phyloP scores from a whole-genome alignment of 2,329 filamentous ascomycete genomes.

The Cladosporium cucumerinum region DNA sequence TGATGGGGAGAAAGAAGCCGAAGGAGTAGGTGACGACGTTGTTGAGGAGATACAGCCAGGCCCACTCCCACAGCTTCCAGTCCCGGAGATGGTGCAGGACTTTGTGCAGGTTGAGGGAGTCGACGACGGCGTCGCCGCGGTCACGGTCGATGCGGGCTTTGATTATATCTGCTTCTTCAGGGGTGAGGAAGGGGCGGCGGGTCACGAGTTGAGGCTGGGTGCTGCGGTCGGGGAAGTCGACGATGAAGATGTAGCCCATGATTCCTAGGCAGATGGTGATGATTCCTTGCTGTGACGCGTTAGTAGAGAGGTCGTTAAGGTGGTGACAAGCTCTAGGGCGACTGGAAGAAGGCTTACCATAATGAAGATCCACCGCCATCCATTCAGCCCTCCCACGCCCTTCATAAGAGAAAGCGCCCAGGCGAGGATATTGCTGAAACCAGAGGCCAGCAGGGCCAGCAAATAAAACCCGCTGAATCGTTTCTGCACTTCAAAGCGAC shows the following conservation, averaged over 20 bases:
- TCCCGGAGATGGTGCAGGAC: slow-evolving; percentile 49
- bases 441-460: slow-evolving; percentile 47
- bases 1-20: slow-evolving; percentile 71
- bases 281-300: slow-evolving; percentile 20
- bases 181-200: slow-evolving; percentile 23
- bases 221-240: slow-evolving; percentile 22
- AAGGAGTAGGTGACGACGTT: slow-evolving; percentile 73
- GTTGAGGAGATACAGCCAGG: slow-evolving; percentile 55
- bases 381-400: slow-evolving; percentile 40
- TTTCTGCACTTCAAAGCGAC: slow-evolving; percentile 13
- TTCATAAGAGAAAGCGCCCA: slow-evolving; percentile 39
- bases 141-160: slow-evolving; percentile 18
- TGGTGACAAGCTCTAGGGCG: background rate
- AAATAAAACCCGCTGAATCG: slow-evolving; percentile 46
- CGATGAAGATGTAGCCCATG: slow-evolving; percentile 13
- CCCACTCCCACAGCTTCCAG: slow-evolving; percentile 54
- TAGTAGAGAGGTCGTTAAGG: background rate
- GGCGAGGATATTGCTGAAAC: slow-evolving; percentile 45
- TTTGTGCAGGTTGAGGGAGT: slow-evolving; percentile 31
- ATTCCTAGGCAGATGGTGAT: slow-evolving; percentile 17
- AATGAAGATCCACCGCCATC: slow-evolving; percentile 49
- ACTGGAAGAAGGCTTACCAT: slow-evolving; percentile 25
- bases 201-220: slow-evolving; percentile 22
- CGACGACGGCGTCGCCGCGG: slow-evolving; percentile 15
- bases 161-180: slow-evolving; percentile 14